Evolutionary conservation across 306 rosid genomes (phyloP).

Genomic region (Albizia julibrissin): DNA sequence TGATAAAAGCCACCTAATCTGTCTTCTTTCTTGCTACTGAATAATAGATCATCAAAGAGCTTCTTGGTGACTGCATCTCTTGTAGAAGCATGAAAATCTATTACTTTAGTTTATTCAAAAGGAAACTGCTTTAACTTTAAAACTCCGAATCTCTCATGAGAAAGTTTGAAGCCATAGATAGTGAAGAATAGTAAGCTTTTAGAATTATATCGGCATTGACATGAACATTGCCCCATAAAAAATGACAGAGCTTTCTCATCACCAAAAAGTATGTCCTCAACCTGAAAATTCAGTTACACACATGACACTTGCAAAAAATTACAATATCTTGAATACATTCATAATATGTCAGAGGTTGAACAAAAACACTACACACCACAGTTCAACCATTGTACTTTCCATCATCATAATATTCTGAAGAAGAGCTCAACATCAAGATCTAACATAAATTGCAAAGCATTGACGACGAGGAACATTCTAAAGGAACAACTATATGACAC

Average conservation of each 20-base stretch:
- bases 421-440: neutral
- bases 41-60: slow-evolving; percentile 84
- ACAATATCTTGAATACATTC: neutral
- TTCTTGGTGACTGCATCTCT: slow-evolving; percentile 78
- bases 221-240: slow-evolving; percentile 92
- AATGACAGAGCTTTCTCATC: slow-evolving; percentile 95
- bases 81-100: slow-evolving; percentile 53
- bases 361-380: neutral
- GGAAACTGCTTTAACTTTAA: slow-evolving; percentile 46
- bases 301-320: neutral
- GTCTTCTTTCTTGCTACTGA: slow-evolving; percentile 92
- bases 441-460: neutral
- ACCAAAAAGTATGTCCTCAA: slow-evolving; percentile 90
- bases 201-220: slow-evolving; percentile 91
- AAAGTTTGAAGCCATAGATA: slow-evolving; percentile 92
- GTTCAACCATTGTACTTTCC: neutral
- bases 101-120: slow-evolving; percentile 38
- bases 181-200: slow-evolving; percentile 78
- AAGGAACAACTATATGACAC: neutral
- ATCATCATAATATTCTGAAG: neutral
- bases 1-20: slow-evolving; percentile 91
- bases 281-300: slow-evolving; percentile 54
- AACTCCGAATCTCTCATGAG: slow-evolving; percentile 77
- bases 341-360: neutral
- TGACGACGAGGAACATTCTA: neutral